Evolutionary conservation across 257 asterid genomes (phyloP), one percentile per base, ranked within the genome.

Genomic region (Solanum paucissectum): DNA sequence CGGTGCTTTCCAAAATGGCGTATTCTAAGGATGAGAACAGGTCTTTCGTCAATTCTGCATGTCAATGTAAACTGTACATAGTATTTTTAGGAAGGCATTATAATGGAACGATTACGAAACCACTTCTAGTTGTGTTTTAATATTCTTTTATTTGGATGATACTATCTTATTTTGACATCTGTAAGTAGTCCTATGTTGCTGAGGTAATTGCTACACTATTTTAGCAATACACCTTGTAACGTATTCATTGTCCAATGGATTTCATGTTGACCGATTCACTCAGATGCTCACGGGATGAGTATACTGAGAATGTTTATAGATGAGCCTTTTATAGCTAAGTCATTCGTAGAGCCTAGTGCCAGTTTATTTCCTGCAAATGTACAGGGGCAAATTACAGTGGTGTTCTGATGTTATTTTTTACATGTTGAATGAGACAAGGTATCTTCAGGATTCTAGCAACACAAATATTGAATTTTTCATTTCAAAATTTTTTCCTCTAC

Each of bases 21-120:
- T 89, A 91, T 93, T 93, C 98, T 97, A 97, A 91, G 94, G 94
- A 93, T 87, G 99, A 97, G 93, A 93, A 95, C 96, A 95, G 99
- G 99, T 97, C 93, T 93, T 94, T 95, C 92, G 97, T 92, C 94
- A 89, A 90, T 94, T 94, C 89, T 90, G 81, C 88, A 42, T 93
- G 95, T 92, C 94, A 92, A 88, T 88, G 92, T 93, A 90, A 90
- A 93, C 87, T 89, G 90, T 83, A 86, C 88, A 38, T 89, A 93
- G 89, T 90, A 90, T 83, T 88, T 88, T 16, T 82, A 85, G 90
- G 91, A 88, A 91, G 89, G 66, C 89, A 88, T 71, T 89, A 85
- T 88, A 58, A 89, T 89, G 88, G 83, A 85, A 90, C 86, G 9
- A 52, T 52, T 52, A 52, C 4, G 83, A 69, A 89, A 88, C 60